These are phyloP conservation scores for Cucurbita argyrosperma DNA, from an alignment of 306 rosid species.

Conservation along the genomic window DNA sequence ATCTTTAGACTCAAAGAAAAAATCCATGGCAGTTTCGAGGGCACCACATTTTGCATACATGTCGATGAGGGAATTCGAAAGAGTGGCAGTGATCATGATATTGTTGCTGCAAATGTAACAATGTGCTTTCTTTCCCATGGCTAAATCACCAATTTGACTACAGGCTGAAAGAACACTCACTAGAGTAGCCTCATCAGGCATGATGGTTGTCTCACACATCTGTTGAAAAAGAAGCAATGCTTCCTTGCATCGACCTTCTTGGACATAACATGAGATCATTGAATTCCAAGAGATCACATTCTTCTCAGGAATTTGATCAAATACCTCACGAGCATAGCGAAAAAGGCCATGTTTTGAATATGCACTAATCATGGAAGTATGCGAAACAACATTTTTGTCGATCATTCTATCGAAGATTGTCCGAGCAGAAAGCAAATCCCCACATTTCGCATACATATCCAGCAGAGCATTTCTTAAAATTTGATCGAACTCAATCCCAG, in stretches of 20 bases:
- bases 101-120: conserved; percentile 17
- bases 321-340: conserved; percentile 24
- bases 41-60: conserved; percentile 70
- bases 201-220: conserved; percentile 34
- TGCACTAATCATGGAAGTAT: conserved; percentile 53
- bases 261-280: conserved; percentile 44
- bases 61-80: conserved; percentile 40
- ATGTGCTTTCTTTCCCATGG: conserved; percentile 39
- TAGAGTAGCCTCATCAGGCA: conserved; percentile 54
- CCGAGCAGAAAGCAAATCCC: conserved; percentile 32
- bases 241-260: conserved; percentile 33
- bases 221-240: conserved; percentile 40
- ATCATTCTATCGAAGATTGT: conserved; percentile 30
- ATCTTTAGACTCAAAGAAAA: conserved; percentile 29
- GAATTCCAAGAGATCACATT: conserved; percentile 78
- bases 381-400: conserved; percentile 45
- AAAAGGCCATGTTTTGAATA: conserved; percentile 41
- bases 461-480: conserved; percentile 44
- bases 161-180: conserved; percentile 47
- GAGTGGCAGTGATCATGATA: conserved; percentile 20
- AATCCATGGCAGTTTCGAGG: conserved; percentile 29
- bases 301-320: conserved; percentile 42
- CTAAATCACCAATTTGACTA: conserved; percentile 55
- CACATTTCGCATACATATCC: conserved; percentile 64
- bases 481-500: conserved; percentile 37